These are phyloP conservation scores for Leptographium flavum DNA, from an alignment of 2,329 filamentous ascomycete species.

Conservation along the genomic window DNA sequence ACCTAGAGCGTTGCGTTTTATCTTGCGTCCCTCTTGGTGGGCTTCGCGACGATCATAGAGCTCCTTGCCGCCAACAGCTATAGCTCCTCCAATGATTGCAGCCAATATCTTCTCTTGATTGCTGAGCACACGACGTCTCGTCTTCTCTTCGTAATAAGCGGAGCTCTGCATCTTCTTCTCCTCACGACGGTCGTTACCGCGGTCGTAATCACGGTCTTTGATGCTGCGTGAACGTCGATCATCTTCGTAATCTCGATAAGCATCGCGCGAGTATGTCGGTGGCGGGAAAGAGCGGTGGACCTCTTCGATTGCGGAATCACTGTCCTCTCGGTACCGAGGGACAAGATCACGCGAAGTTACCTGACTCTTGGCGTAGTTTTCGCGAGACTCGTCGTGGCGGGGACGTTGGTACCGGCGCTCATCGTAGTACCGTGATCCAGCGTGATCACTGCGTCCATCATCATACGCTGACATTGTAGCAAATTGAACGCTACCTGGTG, in stretches of 20 bases:
- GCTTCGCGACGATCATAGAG: slow-evolving; percentile 49
- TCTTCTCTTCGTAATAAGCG: slow-evolving; percentile 43
- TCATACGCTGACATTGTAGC: slow-evolving; percentile 35
- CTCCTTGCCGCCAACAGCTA: slow-evolving; percentile 53
- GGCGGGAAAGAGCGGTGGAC: slow-evolving; percentile 74
- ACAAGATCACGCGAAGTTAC: slow-evolving; percentile 35
- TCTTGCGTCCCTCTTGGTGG: slow-evolving; percentile 29
- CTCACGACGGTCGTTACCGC: slow-evolving; percentile 32
- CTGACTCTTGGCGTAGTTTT: slow-evolving; percentile 30
- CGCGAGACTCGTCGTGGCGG: slow-evolving; percentile 38
- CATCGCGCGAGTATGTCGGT: slow-evolving; percentile 38
- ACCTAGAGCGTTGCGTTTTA: slow-evolving; percentile 43
- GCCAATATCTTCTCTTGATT: slow-evolving; percentile 54
- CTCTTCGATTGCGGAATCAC: slow-evolving; percentile 64
- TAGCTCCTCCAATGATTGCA: slow-evolving; percentile 48
- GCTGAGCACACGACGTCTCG: slow-evolving; percentile 36
- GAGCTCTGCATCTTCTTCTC: slow-evolving; percentile 35
- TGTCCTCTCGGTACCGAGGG: slow-evolving; percentile 53
- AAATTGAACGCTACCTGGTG: background rate
- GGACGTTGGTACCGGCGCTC: slow-evolving; percentile 35
- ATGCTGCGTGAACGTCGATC: slow-evolving; percentile 21
- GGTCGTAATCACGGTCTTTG: slow-evolving; percentile 29
- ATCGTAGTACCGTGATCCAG: slow-evolving; percentile 30
- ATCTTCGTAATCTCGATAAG: slow-evolving; percentile 48
- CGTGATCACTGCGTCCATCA: slow-evolving; percentile 20